Conservation (phyloP, 768 basidiomycete genomes). For the Chalciporus chontae region DNA sequence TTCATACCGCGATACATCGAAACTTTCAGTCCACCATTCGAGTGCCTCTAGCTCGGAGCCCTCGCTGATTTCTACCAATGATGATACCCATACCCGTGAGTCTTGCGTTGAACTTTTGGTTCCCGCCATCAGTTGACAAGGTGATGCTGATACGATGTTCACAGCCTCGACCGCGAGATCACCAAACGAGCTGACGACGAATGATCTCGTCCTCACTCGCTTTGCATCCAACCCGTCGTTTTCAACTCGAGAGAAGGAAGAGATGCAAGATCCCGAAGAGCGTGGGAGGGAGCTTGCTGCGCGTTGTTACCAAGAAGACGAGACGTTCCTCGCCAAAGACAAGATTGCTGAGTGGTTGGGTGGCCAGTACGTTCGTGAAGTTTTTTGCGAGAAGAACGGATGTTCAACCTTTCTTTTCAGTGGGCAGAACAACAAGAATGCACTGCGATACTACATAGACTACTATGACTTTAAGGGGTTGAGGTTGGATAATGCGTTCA, state of each 20-base stretch:
- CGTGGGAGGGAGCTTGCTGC: slow-evolving; percentile 70
- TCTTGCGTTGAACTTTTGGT: slow-evolving; percentile 13
- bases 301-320: slow-evolving; percentile 85
- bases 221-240: slow-evolving; percentile 39
- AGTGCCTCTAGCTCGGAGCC: slow-evolving; percentile 80
- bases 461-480: slow-evolving; percentile 84
- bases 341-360: slow-evolving; percentile 98
- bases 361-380: slow-evolving; percentile 65
- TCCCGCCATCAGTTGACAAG: slow-evolving; percentile 13
- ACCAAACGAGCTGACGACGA: slow-evolving; percentile 54
- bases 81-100: slow-evolving; percentile 51
- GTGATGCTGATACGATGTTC: slow-evolving; percentile 8
- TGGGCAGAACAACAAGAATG: slow-evolving; percentile 67
- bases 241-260: slow-evolving; percentile 52
- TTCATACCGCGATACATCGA: slow-evolving; percentile 37
- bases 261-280: slow-evolving; percentile 53
- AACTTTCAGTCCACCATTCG: slow-evolving; percentile 62
- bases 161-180: slow-evolving; percentile 34
- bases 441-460: slow-evolving; percentile 78
- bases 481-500: slow-evolving; percentile 85
- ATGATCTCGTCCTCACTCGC: slow-evolving; percentile 45
- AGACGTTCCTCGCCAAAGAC: slow-evolving; percentile 76
- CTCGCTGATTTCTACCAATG: slow-evolving; percentile 57
- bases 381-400: neutral
- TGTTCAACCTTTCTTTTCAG: slow-evolving; percentile 37